Percentiles rank a stretch among this genome's conserved stretches.
Evolutionary conservation across 2,329 filamentous ascomycete species (phyloP).

Genomic region (Colletotrichum gloeosporioides): DNA sequence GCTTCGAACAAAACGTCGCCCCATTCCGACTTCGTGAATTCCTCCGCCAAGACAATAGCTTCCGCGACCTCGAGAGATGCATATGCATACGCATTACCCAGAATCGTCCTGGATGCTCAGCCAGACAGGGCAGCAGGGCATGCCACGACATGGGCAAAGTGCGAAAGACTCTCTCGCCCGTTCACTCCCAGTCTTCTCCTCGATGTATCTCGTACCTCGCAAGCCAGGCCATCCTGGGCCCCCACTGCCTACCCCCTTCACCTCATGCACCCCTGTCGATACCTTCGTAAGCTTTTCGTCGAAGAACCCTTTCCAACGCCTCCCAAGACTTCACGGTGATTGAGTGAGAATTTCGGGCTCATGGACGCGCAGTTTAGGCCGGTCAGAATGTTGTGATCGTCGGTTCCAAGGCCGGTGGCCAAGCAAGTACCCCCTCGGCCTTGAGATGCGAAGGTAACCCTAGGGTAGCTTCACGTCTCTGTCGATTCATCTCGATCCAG

Average conservation of each 20-base stretch:
- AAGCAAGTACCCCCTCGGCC: not conserved
- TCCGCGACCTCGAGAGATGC: not conserved
- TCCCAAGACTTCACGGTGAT: not conserved
- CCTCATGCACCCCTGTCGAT: not conserved
- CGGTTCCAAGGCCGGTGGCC: constrained; percentile 1
- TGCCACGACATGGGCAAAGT: not conserved
- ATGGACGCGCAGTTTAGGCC: not conserved
- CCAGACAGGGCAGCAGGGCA: not conserved
- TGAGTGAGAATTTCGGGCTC: not conserved
- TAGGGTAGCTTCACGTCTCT: not conserved
- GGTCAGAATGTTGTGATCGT: constrained; percentile 6
- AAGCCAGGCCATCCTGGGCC: not conserved
- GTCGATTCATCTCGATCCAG: constrained; percentile 19
- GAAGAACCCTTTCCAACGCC: constrained; percentile 6
- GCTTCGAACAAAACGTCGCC: constrained; percentile 16
- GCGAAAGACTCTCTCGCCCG: not conserved
- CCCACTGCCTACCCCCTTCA: not conserved
- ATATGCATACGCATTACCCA: not conserved
- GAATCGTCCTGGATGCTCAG: not conserved
- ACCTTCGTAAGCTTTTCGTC: not conserved
- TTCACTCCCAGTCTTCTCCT: not conserved
- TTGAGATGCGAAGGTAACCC: constrained; percentile 10
- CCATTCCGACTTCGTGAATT: not conserved
- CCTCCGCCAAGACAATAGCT: constrained; percentile 19
- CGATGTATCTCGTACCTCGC: not conserved